phyloP scores from a whole-genome alignment of 2,329 filamentous ascomycete genomes.

The Tothia fuscella region DNA sequence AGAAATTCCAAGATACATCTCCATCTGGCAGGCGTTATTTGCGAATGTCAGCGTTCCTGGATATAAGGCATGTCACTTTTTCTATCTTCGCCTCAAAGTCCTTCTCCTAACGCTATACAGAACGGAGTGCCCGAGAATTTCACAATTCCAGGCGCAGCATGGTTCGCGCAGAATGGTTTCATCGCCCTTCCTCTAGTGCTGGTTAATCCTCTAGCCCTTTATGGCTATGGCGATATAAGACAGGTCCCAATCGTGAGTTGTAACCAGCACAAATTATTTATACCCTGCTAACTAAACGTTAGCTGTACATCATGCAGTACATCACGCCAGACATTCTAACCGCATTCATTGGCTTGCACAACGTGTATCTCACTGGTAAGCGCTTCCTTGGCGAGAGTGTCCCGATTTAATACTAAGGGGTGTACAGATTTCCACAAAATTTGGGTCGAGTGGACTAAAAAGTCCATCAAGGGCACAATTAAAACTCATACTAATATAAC shows the following conservation, averaged over 20 bases:
- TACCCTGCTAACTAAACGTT: constrained; percentile 17
- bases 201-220: constrained; percentile 25
- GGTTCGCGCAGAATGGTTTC: constrained; percentile 26
- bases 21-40: constrained; percentile 23
- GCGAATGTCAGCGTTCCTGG: constrained; percentile 21
- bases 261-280: neutral
- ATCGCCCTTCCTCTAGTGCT: constrained; percentile 23
- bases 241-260: constrained; percentile 26
- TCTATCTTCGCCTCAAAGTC: constrained; percentile 15
- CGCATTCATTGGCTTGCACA: constrained; percentile 23
- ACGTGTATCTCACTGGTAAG: constrained; percentile 23
- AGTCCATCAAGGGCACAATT: constrained; percentile 20
- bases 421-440: constrained; percentile 24
- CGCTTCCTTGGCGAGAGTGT: too few relatives aligned
- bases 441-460: constrained; percentile 22
- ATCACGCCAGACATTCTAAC: constrained; percentile 27
- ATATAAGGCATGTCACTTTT: constrained; percentile 21
- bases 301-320: constrained; percentile 28
- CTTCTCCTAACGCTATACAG: constrained; percentile 15
- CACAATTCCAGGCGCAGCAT: constrained; percentile 23
- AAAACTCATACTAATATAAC: constrained; percentile 22
- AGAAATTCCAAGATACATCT: constrained; percentile 24
- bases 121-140: constrained; percentile 25
- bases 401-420: neutral
- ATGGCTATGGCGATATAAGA: constrained; percentile 27